phyloP scores from a whole-genome alignment of 192 early-diverging fungal species.

The Neocallimastix lanati region DNA sequence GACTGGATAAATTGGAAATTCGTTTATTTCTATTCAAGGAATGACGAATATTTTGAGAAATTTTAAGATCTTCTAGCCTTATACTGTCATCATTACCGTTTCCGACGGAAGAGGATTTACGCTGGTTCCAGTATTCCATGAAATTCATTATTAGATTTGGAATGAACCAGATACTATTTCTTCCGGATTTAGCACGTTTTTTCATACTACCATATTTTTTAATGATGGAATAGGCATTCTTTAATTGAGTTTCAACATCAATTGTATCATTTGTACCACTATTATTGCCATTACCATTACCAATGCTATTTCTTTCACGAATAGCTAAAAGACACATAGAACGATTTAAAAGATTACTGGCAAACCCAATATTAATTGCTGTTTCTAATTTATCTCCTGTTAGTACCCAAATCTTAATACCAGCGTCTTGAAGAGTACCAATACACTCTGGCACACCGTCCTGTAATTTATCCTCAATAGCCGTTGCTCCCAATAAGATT shows the following conservation, averaged over 20 bases:
- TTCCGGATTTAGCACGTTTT: background rate
- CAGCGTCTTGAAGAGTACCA: constrained; percentile 57
- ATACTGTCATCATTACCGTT: too few relatives aligned
- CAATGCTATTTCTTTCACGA: background rate
- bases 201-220: background rate
- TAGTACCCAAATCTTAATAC: constrained; percentile 90
- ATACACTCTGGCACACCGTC: constrained; percentile 91
- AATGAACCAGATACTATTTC: constrained; percentile 13
- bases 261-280: too few relatives aligned
- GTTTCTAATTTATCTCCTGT: constrained; percentile 98
- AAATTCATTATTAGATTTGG: background rate
- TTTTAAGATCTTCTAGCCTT: too few relatives aligned
- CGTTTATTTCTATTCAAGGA: background rate
- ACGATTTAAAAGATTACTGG: constrained; percentile 68
- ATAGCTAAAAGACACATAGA: constrained; percentile 75
- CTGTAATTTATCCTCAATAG: constrained; percentile 93
- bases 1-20: background rate
- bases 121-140: too few relatives aligned
- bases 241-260: constrained; percentile 1
- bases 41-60: too few relatives aligned
- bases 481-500: constrained; percentile 77
- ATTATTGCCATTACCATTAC: constrained; percentile 5
- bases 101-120: too few relatives aligned
- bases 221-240: constrained; percentile 1
- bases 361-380: constrained; percentile 92